A percentile compares a stretch with the other conserved stretches of the same genome.
Evolutionary conservation across 2,329 filamentous ascomycete genomes (phyloP).

Genomic region (Aureobasidium sp.): DNA sequence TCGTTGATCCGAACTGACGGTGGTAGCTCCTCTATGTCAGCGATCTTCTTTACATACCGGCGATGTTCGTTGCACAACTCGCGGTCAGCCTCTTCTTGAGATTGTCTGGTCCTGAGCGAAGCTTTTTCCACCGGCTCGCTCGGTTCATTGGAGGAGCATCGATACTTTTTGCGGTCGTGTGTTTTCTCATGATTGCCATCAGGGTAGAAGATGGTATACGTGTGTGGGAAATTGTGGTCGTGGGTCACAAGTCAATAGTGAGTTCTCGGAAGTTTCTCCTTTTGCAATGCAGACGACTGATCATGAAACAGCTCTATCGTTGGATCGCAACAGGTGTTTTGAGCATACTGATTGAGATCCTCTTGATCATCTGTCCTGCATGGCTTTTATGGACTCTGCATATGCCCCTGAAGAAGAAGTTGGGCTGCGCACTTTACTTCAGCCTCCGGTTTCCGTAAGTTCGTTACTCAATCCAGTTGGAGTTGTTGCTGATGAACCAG

Average conservation of each 20-base stretch:
- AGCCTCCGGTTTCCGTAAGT: constrained; percentile 2
- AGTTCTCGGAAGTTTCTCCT: not conserved
- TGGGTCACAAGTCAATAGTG: not conserved
- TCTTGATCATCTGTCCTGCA: constrained; percentile 1
- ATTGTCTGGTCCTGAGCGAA: not conserved
- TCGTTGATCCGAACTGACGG: not conserved
- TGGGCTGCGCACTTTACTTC: not conserved
- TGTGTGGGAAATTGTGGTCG: not conserved
- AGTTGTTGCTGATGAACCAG: not conserved
- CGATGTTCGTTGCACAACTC: not conserved
- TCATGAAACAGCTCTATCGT: not conserved
- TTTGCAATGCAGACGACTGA: not conserved
- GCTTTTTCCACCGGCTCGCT: constrained; percentile 2
- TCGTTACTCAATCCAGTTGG: rapidly evolving
- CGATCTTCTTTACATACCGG: not conserved
- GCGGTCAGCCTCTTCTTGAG: not conserved
- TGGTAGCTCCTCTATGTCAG: not conserved
- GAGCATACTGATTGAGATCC: not conserved
- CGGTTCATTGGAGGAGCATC: not conserved
- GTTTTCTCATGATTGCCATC: not conserved
- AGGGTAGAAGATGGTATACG: not conserved
- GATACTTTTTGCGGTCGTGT: not conserved
- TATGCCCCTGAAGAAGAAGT: not conserved
- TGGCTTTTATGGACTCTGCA: not conserved
- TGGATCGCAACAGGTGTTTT: not conserved